These are phyloP conservation scores for Chalara sp. DNA, from an alignment of 2,329 filamentous ascomycete genomes.

Conservation along the genomic window DNA sequence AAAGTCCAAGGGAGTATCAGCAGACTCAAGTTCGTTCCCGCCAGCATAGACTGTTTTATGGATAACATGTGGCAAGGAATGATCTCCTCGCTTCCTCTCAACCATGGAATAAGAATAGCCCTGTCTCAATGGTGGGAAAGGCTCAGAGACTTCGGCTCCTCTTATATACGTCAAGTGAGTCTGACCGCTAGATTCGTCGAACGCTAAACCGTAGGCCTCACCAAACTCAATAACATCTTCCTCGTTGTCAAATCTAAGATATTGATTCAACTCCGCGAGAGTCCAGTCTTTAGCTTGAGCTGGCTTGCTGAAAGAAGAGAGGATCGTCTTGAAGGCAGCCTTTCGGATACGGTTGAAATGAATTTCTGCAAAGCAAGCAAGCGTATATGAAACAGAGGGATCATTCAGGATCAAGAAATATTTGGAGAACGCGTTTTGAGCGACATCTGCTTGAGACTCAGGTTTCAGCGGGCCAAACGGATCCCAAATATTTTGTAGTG, in stretches of 20 bases:
- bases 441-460: slow-evolving; percentile 28
- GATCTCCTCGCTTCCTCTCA: slow-evolving; percentile 50
- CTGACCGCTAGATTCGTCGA: slow-evolving; percentile 34
- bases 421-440: slow-evolving; percentile 42
- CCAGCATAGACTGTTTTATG: slow-evolving; percentile 43
- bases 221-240: slow-evolving; percentile 61
- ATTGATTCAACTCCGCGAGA: slow-evolving; percentile 45
- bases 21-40: too few relatives aligned
- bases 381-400: slow-evolving; percentile 55
- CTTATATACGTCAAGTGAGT: slow-evolving; percentile 25
- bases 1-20: too few relatives aligned
- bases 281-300: slow-evolving; percentile 56
- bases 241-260: slow-evolving; percentile 61
- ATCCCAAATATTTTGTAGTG: slow-evolving; percentile 51
- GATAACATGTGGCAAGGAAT: slow-evolving; percentile 47
- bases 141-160: slow-evolving; percentile 21
- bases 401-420: slow-evolving; percentile 56
- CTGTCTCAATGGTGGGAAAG: slow-evolving; percentile 45
- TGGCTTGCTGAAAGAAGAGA: slow-evolving; percentile 48
- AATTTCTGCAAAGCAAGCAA: slow-evolving; percentile 64
- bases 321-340: slow-evolving; percentile 48
- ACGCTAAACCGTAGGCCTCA: slow-evolving; percentile 48
- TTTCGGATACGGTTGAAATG: slow-evolving; percentile 57
- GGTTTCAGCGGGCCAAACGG: slow-evolving; percentile 51
- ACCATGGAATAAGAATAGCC: slow-evolving; percentile 50